Evolutionary conservation across 2,329 filamentous ascomycete genomes (phyloP).

Genomic region (Dendrostoma leiphaemia): DNA sequence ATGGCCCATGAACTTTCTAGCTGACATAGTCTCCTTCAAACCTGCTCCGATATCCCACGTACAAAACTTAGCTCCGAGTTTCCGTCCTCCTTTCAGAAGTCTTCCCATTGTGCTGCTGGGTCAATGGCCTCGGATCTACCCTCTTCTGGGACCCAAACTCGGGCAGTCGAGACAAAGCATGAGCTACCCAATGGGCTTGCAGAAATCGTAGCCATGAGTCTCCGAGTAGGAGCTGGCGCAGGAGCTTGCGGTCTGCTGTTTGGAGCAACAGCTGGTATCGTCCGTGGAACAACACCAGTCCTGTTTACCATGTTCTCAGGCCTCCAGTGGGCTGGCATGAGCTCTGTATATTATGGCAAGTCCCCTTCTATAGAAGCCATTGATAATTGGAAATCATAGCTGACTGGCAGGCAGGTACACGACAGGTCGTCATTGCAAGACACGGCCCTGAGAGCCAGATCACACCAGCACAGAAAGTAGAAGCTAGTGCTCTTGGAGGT

Average conservation of each 20-base stretch:
- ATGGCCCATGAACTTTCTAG: too few relatives aligned
- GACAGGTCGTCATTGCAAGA: conserved; percentile 39
- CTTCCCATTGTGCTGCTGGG: background rate
- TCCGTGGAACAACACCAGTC: conserved; percentile 62
- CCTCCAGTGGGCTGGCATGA: conserved; percentile 78
- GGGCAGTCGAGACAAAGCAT: conserved; percentile 2
- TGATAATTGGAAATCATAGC: background rate
- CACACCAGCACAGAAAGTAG: conserved; percentile 58
- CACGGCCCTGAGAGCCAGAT: conserved; percentile 51
- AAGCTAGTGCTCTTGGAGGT: conserved; percentile 69
- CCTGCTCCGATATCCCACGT: too few relatives aligned
- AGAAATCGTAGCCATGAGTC: conserved; percentile 47
- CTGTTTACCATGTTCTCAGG: conserved; percentile 72
- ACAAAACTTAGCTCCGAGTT: background rate
- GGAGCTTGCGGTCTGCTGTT: conserved; percentile 61
- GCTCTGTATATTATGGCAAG: conserved; percentile 72
- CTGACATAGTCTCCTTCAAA: too few relatives aligned
- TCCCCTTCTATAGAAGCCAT: background rate
- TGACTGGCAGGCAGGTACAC: conserved; percentile 11
- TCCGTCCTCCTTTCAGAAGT: background rate
- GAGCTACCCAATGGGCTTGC: conserved; percentile 42
- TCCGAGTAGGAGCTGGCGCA: conserved; percentile 61
- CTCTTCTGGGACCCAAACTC: background rate
- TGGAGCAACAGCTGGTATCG: conserved; percentile 69
- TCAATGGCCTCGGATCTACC: conserved; percentile 1